A percentile compares a stretch with the other conserved stretches of the same genome.
Conservation (phyloP, 2,329 filamentous ascomycete genomes). For the Calonectria pteridis region DNA sequence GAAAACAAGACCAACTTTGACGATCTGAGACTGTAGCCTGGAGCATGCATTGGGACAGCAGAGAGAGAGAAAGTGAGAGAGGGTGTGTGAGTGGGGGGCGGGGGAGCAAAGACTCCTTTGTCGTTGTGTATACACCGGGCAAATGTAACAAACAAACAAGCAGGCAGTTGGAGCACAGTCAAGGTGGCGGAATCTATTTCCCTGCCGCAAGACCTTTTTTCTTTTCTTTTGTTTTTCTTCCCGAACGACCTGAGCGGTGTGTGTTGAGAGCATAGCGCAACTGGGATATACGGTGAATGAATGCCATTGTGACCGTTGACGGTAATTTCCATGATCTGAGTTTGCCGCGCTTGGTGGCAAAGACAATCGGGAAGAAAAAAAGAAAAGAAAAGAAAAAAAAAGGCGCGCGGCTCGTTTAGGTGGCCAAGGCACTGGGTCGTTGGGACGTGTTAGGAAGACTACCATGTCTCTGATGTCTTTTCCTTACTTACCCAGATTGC, state of each 20-base stretch:
- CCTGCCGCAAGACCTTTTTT: not conserved
- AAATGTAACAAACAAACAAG: not conserved
- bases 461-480: not conserved
- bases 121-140: no score
- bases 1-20: conserved; percentile 39
- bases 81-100: not conserved
- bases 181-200: not conserved
- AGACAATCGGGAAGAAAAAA: not conserved
- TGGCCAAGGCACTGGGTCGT: not conserved
- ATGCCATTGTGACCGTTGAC: not conserved
- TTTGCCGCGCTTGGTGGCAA: not conserved
- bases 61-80: not conserved
- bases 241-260: not conserved
- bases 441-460: not conserved
- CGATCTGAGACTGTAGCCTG: conserved; percentile 29
- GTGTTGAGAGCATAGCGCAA: not conserved
- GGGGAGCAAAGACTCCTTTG: not conserved
- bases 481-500: not conserved
- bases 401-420: not conserved
- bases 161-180: not conserved
- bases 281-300: not conserved
- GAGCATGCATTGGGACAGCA: not conserved
- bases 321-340: not conserved
- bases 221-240: not conserved
- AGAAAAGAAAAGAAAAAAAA: not conserved